These are phyloP conservation scores for Acacia pycnantha DNA, from an alignment of 331 rosid genomes.

Conservation along the genomic window DNA sequence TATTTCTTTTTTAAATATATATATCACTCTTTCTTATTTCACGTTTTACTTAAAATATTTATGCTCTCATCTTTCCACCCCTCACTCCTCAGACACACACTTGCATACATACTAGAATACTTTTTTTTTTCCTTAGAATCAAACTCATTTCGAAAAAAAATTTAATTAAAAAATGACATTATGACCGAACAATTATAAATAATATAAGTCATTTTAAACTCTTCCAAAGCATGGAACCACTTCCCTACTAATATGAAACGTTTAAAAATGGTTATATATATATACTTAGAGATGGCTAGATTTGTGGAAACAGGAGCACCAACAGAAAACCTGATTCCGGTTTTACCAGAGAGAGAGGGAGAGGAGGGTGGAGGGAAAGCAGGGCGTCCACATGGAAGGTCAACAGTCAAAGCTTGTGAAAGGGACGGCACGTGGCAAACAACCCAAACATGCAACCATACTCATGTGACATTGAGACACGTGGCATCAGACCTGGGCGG, in stretches of 20 bases:
- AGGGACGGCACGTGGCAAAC: conserved; percentile 37
- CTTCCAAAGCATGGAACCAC: not conserved
- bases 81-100: too few species aligned
- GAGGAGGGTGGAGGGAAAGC: not conserved
- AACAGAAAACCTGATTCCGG: not conserved
- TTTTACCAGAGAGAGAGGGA: not conserved
- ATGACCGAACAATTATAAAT: not conserved
- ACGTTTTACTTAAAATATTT: not conserved
- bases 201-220: too few species aligned
- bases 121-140: not conserved
- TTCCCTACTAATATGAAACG: not conserved
- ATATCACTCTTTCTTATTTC: not conserved
- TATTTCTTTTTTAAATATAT: not conserved
- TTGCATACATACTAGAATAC: not conserved
- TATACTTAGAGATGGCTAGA: not conserved
- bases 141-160: not conserved
- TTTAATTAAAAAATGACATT: not conserved
- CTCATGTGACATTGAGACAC: conserved; percentile 43
- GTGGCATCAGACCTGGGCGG: conserved; percentile 18
- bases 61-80: not conserved
- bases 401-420: conserved; percentile 24
- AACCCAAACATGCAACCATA: not conserved
- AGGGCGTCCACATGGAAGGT: conserved; percentile 31
- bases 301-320: not conserved
- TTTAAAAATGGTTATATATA: too few species aligned